These are phyloP conservation scores for Psophocarpus tetragonolobus DNA, from an alignment of 306 rosid species.

Conservation along the genomic window DNA sequence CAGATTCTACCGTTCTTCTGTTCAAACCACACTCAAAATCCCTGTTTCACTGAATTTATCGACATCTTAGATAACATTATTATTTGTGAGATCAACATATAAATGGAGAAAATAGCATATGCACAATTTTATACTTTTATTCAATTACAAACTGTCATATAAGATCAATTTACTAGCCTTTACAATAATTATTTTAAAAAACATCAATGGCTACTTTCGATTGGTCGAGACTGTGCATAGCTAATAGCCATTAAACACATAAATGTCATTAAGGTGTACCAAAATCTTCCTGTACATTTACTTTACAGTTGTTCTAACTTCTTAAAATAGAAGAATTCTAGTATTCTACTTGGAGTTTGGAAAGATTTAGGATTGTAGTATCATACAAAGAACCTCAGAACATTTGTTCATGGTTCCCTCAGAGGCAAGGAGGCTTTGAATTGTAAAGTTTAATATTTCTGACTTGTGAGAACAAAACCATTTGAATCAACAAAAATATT, in stretches of 20 bases:
- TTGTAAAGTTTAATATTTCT: not conserved
- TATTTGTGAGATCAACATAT: slow-evolving; percentile 26
- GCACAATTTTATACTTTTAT: too few species aligned
- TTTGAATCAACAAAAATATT: not conserved
- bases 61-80: slow-evolving; percentile 22
- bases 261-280: not conserved
- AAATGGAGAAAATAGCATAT: too few species aligned
- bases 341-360: not conserved
- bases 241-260: too few species aligned
- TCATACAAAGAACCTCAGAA: not conserved
- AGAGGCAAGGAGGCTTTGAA: not conserved
- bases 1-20: slow-evolving; percentile 29
- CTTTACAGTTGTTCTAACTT: not conserved
- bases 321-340: slow-evolving; percentile 12
- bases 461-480: not conserved
- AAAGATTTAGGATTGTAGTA: not conserved
- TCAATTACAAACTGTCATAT: too few species aligned
- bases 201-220: too few species aligned
- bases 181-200: too few species aligned
- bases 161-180: too few species aligned
- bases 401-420: not conserved
- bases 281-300: not conserved
- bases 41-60: slow-evolving; percentile 39
- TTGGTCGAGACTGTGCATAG: too few species aligned
- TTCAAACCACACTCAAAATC: not conserved